These are phyloP conservation scores for Hypoxylon sp. DNA, from an alignment of 2,329 filamentous ascomycete genomes.

Conservation along the genomic window DNA sequence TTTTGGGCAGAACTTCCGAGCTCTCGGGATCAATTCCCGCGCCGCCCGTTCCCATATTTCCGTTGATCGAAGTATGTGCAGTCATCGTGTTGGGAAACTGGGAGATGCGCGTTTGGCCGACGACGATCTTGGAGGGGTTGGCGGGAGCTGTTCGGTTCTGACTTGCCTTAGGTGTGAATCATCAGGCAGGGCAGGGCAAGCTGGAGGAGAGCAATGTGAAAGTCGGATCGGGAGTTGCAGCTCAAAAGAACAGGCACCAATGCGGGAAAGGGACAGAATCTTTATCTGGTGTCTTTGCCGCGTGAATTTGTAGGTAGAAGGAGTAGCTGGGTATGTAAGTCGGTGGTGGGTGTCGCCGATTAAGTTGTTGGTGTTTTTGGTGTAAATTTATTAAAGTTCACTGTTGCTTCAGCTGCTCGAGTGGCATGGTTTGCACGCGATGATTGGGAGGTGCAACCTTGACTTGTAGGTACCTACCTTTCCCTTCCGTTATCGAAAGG, in stretches of 20 bases:
- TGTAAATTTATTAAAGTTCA: constrained; percentile 22
- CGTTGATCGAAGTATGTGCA: constrained; percentile 46
- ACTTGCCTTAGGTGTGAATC: constrained; percentile 47
- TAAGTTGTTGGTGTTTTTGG: constrained; percentile 25
- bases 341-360: constrained; percentile 20
- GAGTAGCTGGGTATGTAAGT: not conserved
- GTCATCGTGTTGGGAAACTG: constrained; percentile 42
- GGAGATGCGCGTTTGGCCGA: constrained; percentile 39
- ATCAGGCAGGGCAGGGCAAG: constrained; percentile 38
- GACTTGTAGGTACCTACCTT: constrained; percentile 4
- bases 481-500: constrained; percentile 5
- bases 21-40: constrained; percentile 55
- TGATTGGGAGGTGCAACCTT: constrained; percentile 33
- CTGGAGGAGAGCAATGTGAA: constrained; percentile 1
- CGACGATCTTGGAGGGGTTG: constrained; percentile 47
- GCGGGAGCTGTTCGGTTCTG: constrained; percentile 45
- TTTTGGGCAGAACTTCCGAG: constrained; percentile 69
- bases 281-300: not conserved
- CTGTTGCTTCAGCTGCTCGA: constrained; percentile 33
- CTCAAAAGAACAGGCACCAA: constrained; percentile 14
- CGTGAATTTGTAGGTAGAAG: constrained; percentile 10
- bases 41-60: constrained; percentile 52
- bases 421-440: constrained; percentile 36
- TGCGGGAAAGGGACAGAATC: constrained; percentile 1
- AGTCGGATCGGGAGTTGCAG: constrained; percentile 5